Conservation (phyloP, 78 protist species). For the Diacronema lutheri region DNA sequence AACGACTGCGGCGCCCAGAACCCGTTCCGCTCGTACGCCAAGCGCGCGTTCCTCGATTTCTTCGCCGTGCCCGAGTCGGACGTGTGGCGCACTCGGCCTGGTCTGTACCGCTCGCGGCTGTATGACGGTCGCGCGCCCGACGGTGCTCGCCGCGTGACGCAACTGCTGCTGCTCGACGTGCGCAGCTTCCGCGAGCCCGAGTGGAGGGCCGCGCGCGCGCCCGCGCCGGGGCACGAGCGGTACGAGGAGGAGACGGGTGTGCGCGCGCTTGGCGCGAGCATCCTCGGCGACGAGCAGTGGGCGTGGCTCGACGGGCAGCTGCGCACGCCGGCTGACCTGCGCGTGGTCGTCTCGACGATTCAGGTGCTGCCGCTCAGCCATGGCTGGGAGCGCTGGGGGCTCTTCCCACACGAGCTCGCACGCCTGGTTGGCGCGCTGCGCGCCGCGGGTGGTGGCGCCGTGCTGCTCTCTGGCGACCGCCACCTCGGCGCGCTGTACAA, state of each 20-base stretch:
- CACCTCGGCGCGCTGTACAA: background rate
- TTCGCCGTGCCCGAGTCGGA: background rate
- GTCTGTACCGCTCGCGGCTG: too few relatives aligned
- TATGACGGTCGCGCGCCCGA: too few relatives aligned
- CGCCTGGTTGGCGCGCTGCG: background rate
- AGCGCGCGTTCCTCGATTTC: background rate
- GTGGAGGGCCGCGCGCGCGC: too few relatives aligned
- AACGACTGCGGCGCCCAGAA: slow-evolving; percentile 1
- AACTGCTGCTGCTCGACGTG: background rate
- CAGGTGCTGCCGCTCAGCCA: background rate
- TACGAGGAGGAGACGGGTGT: too few relatives aligned
- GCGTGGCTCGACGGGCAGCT: background rate
- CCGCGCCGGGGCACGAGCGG: too few relatives aligned
- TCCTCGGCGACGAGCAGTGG: slow-evolving; percentile 1
- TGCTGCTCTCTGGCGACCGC: background rate
- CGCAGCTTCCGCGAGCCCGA: background rate
- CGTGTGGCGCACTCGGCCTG: background rate
- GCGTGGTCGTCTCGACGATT: background rate
- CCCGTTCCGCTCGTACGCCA: background rate
- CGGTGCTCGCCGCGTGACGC: too few relatives aligned
- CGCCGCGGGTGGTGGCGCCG: background rate
- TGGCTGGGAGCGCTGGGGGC: slow-evolving; percentile 12
- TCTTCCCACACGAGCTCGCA: background rate
- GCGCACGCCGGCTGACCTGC: background rate
- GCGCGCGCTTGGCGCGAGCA: background rate